A percentile compares a stretch with the other conserved stretches of the same genome.
These are phyloP conservation scores for Pseudogymnoascus sp. DNA, from an alignment of 2,329 filamentous ascomycete genomes.

Conservation along the genomic window DNA sequence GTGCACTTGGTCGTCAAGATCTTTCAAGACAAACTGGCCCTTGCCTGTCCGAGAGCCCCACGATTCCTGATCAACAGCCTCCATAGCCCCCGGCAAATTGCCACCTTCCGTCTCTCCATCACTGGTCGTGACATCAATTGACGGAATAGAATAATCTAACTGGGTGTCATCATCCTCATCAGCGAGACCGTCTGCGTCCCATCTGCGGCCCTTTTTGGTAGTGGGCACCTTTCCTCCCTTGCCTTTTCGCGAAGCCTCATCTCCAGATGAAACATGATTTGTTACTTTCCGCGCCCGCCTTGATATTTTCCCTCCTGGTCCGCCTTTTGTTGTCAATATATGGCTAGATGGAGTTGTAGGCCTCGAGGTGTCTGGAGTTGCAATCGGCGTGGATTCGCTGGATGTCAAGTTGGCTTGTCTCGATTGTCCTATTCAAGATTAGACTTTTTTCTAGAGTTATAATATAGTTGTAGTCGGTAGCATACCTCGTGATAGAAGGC, in stretches of 20 bases:
- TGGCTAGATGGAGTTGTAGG: slow-evolving; percentile 64
- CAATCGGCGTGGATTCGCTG: slow-evolving; percentile 56
- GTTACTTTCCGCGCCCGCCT: slow-evolving; percentile 66
- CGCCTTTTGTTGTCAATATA: slow-evolving; percentile 62
- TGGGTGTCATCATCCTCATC: slow-evolving; percentile 69
- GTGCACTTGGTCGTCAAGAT: slow-evolving; percentile 87
- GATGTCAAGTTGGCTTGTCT: slow-evolving; percentile 26
- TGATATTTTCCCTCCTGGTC: slow-evolving; percentile 68
- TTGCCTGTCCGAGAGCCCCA: slow-evolving; percentile 81
- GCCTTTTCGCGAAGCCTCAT: slow-evolving; percentile 58
- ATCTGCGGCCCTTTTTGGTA: slow-evolving; percentile 79
- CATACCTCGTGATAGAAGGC: slow-evolving; percentile 25
- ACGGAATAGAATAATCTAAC: slow-evolving; percentile 78
- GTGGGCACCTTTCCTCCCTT: slow-evolving; percentile 46
- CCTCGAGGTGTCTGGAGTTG: slow-evolving; percentile 67
- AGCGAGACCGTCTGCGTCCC: slow-evolving; percentile 81
- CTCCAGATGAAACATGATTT: slow-evolving; percentile 67
- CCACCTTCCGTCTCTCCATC: slow-evolving; percentile 39
- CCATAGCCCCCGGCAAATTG: slow-evolving; percentile 50
- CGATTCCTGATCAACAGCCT: slow-evolving; percentile 65
- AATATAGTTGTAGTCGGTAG: neutral
- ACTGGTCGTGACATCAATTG: slow-evolving; percentile 42
- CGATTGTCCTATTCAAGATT: slow-evolving; percentile 19
- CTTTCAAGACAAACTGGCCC: slow-evolving; percentile 88
- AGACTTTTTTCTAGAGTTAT: slow-evolving; percentile 1